Evolutionary conservation across 805 yeast species (phyloP), one percentile per base, ranked within the genome.

Genomic region (Candida silvatica): DNA sequence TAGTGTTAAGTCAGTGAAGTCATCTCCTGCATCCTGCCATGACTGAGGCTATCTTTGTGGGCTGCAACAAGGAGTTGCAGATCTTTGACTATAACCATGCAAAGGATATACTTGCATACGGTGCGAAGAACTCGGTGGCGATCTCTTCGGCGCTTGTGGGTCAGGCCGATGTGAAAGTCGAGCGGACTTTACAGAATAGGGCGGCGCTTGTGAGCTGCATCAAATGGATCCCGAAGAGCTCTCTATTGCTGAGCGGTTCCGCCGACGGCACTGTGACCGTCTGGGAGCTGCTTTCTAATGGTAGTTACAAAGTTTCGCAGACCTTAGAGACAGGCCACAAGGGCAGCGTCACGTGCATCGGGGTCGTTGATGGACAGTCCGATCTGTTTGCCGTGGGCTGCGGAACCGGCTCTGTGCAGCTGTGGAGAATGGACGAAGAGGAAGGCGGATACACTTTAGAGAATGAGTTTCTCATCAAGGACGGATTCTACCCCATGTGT

Each of bases 51-150:
- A 62, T 77, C 4, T 80, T 81, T 51, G 63, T 72, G 15, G 94
- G 94, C 12, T 86, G 85, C 24, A 83, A 82, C 51, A 71, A 69
- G 40, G 85, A 79, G 46, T 61, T 75, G 4, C 72, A 69, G 39
- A 74, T 70, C 5, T 67, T 77, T 17, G 87, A 76, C 46, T 69
- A 67, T 43, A 62, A 67, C 39, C 36, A 49, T 0, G 35, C 37
- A 1, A 45, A 47, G 8, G 48, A 61, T 17, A 37, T 69, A 4
- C 65, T 81, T 5, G 94, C 92, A 0, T 84, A 66, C 53, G 94
- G 88, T 6, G 85, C 92, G 0, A 72, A 74, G 2, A 66, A 62
- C 29, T 67, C 72, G 14, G 61, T 83, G 33, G 86, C 90, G 0
- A 53, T 84, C 26, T 81, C 86, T 78, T 59, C 70, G n/a, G 83